phyloP scores from a whole-genome alignment of 441 rosid genomes.

The Populus trichocarpa region DNA sequence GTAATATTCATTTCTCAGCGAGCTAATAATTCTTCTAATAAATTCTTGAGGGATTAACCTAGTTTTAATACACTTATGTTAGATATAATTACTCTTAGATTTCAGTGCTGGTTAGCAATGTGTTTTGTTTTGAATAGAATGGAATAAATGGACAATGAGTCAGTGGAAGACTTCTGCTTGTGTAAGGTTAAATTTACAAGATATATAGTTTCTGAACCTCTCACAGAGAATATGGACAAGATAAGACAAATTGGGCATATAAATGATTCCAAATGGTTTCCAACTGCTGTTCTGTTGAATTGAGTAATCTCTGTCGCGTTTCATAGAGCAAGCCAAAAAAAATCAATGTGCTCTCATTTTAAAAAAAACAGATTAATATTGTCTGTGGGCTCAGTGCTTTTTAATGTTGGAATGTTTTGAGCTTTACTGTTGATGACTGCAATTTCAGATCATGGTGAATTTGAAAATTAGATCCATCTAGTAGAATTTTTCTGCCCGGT shows the following conservation, averaged over 20 bases:
- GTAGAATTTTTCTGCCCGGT: not conserved
- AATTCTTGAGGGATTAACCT: not conserved
- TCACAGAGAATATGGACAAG: not conserved
- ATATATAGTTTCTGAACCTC: not conserved
- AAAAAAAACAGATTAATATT: not conserved
- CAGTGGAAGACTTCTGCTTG: not conserved
- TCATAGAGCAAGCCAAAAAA: not conserved
- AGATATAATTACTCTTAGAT: not conserved
- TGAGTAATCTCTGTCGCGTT: not conserved
- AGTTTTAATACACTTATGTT: not conserved
- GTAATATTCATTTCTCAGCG: slow-evolving; percentile 32
- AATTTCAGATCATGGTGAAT: not conserved
- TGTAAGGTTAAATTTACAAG: not conserved
- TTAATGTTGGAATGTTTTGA: not conserved
- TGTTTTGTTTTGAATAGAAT: not conserved
- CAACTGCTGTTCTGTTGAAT: not conserved
- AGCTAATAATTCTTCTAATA: not conserved
- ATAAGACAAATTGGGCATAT: not conserved
- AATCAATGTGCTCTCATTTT: not conserved
- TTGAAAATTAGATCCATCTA: not conserved
- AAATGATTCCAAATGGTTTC: not conserved
- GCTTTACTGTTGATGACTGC: not conserved
- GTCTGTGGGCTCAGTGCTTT: not conserved
- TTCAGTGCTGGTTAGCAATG: not conserved
- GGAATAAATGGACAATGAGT: not conserved